Evolutionary conservation across 2,329 filamentous ascomycete species (phyloP), one percentile per base, ranked within the genome.

Genomic region (Capronia americana): DNA sequence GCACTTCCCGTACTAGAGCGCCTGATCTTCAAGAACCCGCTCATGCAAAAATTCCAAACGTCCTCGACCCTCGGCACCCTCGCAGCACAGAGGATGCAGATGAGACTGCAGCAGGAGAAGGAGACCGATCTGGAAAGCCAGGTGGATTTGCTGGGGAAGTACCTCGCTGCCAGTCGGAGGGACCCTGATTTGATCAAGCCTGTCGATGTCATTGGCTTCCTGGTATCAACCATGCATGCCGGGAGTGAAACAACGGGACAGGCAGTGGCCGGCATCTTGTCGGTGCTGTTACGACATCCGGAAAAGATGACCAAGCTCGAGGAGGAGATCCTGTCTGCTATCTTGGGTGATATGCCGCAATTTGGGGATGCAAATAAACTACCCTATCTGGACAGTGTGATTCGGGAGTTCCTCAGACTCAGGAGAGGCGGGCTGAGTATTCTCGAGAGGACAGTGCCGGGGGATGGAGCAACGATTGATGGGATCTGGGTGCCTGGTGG

Each of bases 131-230:
- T 55, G 17, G 63, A 63, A 23, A 54, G 59, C 20, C 48, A 68
- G 10, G n/a, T 98, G 72, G 86, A 87, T 65, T 87, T 92, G 57
- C 83, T 97, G 0, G 91, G 92, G 59, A 88, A 88, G 2, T 81
- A 98, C 48, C 86, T 95, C 50, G 88, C 91, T 69, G 95, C 94
- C 1, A 90, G 98, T 3, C 54, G 64, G 38, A 65, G 62, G 17
- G 69, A 70, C n/a, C 63, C 66, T 10, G 24, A 57, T 12, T 46
- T 61, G 11, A 60, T 68, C 59, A 60, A 56, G 4, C 26, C 59
- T 2, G 30, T 17, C 32, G 61, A 60, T 26, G 54, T 68, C 4
- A 59, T 65, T 23, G 66, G 66, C 11, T 51, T 68, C n/a, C 23
- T 59, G n/a, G 50, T 68, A n/a, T 68, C 65, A 11, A 70, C 64